Evolutionary conservation across 1,284 basidiomycete genomes (phyloP).

Genomic region (Austroboletus novae-zelandiae): DNA sequence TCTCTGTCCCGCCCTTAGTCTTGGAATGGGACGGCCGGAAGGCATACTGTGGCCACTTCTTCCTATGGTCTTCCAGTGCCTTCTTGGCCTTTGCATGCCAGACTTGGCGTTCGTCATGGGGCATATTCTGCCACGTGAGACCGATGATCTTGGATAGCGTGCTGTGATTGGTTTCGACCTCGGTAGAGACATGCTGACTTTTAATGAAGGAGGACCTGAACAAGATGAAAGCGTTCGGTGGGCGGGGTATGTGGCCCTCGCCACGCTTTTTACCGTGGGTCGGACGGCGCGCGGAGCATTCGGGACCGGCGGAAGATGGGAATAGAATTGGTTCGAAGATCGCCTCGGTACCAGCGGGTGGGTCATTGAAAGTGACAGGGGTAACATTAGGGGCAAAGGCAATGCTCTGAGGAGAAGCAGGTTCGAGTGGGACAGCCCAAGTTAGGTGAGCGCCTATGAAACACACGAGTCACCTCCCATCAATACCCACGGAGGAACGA

Average conservation of each 20-base stretch:
- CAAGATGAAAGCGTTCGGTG: conserved; percentile 87
- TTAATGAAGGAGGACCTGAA: conserved; percentile 82
- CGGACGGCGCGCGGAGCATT: conserved; percentile 36
- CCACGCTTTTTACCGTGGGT: conserved; percentile 64
- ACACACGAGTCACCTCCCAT: conserved; percentile 14
- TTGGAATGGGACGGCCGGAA: conserved; percentile 63
- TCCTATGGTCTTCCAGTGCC: conserved; percentile 65
- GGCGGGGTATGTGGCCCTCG: conserved; percentile 78
- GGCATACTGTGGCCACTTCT: conserved; percentile 67
- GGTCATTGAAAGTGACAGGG: conserved; percentile 58
- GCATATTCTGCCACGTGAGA: conserved; percentile 70
- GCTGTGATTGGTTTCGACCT: conserved; percentile 78
- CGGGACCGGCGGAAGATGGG: conserved; percentile 41
- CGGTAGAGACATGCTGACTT: conserved; percentile 68
- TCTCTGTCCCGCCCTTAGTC: conserved; percentile 44
- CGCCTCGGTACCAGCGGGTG: conserved; percentile 31
- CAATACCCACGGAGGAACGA: conserved; percentile 1
- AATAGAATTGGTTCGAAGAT: conserved; percentile 40
- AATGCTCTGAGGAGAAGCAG: conserved; percentile 41
- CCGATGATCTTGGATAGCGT: conserved; percentile 73
- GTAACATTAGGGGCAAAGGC: conserved; percentile 61
- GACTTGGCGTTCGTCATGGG: conserved; percentile 63
- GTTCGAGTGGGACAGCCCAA: conserved; percentile 51
- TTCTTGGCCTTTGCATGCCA: conserved; percentile 68
- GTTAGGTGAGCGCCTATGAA: conserved; percentile 47